Evolutionary conservation across 768 basidiomycete genomes (phyloP).

Genomic region (Suillus ampliporus): DNA sequence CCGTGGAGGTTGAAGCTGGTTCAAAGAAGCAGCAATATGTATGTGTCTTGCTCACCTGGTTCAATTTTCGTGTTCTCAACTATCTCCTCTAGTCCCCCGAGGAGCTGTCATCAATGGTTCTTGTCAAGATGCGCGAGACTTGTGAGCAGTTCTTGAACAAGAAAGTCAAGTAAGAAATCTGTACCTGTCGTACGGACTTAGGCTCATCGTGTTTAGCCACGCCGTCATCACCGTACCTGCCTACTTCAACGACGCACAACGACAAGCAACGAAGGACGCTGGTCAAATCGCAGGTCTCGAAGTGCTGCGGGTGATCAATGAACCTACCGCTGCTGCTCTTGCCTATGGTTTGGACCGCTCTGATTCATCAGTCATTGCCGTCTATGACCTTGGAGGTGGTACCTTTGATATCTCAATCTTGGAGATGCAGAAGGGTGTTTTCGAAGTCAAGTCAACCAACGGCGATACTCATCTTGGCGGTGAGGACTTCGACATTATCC

Average conservation of each 20-base stretch:
- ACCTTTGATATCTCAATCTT: constrained; percentile 99
- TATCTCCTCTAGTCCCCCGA: constrained; percentile 67
- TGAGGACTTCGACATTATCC: constrained; percentile 94
- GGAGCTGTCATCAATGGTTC: constrained; percentile 86
- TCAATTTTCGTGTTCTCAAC: background rate
- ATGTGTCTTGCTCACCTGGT: constrained; percentile 36
- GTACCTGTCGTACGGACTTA: background rate
- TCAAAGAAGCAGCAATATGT: constrained; percentile 85
- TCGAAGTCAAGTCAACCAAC: constrained; percentile 99
- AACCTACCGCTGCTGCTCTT: constrained; percentile 97
- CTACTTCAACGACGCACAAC: constrained; percentile 99
- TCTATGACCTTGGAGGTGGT: constrained; percentile 98
- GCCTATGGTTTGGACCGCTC: constrained; percentile 94
- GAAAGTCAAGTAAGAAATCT: constrained; percentile 81
- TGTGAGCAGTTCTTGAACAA: constrained; percentile 94
- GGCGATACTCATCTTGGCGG: constrained; percentile 98
- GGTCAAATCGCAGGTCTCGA: constrained; percentile 98
- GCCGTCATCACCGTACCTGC: constrained; percentile 96
- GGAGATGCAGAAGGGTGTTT: constrained; percentile 99
- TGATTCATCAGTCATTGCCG: constrained; percentile 88
- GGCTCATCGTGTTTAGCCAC: constrained; percentile 49
- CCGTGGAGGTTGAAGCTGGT: constrained; percentile 83
- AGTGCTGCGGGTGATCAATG: constrained; percentile 98
- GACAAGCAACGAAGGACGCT: constrained; percentile 98
- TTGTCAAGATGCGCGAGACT: constrained; percentile 94